Base-by-base conservation (phyloP, 768 basidiomycete genomes). In the Leucocoprinus birnbaumii region DNA sequence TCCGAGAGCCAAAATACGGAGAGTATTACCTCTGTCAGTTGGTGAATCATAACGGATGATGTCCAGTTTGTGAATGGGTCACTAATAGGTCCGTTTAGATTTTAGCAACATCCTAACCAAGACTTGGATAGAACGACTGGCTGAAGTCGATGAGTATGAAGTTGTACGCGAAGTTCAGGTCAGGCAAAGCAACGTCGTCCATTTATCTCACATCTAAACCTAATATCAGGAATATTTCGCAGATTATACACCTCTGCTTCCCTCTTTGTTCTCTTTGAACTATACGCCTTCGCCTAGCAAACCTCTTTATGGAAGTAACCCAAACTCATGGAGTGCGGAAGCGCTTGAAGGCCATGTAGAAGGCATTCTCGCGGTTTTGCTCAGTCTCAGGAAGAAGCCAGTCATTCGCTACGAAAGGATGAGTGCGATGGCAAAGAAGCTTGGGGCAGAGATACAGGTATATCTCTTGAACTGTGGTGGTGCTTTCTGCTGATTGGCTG, bases 21-120 rank as follows among this genome's bases (percentile, higher is more conserved):
- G 94, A 94, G 74, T 99, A 99, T 73, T 98, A 96, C 80, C 75
- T 99, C 67, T 99, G 96, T 98, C 83, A 89, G 96, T 93, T 77
- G 80, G 87, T 89, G 84, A 80, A 76, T 80, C 73, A 71, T 65
- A 60, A 64, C 63, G 65, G 62, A 63, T 70, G 60, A 59, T 66
- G 40, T 53, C 37, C 48, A 43, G 16, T 38, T 51, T 48, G 35
- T n/a, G 53, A 48, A 34, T 22, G 11, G 51, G 19, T 34, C 45
- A 47, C 55, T 62, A 26, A 60, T 52, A 43, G 51, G 48, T 45
- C 52, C 43, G 9, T 47, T 16, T 55, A 98, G 96, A 97, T 72
- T 99, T 99, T 68, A 98, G 94, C 73, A 98, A 94, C 63, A 84
- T 91, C 38, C 70, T 99, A 59, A 91, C 82, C 59, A 98, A 98